Evolutionary conservation across 768 basidiomycete species (phyloP).

Genomic region (Amanita pseudoporphyria): DNA sequence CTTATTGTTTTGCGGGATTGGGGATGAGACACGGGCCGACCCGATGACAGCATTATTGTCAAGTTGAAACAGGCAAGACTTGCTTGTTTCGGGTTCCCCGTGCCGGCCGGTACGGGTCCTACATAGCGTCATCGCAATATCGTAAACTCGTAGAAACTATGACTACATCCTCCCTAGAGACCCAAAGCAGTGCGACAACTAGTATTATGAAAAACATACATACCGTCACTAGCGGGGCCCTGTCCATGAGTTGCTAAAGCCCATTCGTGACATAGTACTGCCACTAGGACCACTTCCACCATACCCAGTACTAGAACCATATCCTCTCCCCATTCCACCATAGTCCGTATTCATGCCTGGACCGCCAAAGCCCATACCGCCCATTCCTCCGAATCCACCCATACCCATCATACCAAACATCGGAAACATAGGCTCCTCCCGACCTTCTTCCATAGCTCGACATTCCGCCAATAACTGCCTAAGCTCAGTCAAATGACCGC

Average conservation of each 20-base stretch:
- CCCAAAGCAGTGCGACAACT: too few species aligned
- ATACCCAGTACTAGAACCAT: neutral
- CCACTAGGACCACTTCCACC: neutral
- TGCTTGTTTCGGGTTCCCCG: too few species aligned
- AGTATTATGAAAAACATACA: neutral
- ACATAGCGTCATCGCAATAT: too few species aligned
- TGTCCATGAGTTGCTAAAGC: neutral
- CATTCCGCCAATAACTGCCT: slow-evolving; percentile 51
- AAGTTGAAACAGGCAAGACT: too few species aligned
- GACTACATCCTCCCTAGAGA: neutral
- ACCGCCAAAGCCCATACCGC: neutral
- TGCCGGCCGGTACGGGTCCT: too few species aligned
- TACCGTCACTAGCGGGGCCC: neutral
- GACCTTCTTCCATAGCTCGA: slow-evolving; percentile 34
- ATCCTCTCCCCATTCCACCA: neutral
- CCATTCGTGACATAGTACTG: neutral
- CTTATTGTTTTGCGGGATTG: too few species aligned
- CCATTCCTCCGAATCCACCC: neutral
- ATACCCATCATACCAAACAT: slow-evolving; percentile 5
- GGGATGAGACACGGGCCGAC: too few species aligned
- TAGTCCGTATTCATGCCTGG: neutral
- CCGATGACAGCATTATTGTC: too few species aligned
- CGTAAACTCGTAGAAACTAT: too few species aligned
- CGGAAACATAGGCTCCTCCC: slow-evolving; percentile 28
- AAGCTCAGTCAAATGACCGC: slow-evolving; percentile 28